Evolutionary conservation across 176 grass and related monocot species (phyloP).

Genomic region (Stipa capillata): DNA sequence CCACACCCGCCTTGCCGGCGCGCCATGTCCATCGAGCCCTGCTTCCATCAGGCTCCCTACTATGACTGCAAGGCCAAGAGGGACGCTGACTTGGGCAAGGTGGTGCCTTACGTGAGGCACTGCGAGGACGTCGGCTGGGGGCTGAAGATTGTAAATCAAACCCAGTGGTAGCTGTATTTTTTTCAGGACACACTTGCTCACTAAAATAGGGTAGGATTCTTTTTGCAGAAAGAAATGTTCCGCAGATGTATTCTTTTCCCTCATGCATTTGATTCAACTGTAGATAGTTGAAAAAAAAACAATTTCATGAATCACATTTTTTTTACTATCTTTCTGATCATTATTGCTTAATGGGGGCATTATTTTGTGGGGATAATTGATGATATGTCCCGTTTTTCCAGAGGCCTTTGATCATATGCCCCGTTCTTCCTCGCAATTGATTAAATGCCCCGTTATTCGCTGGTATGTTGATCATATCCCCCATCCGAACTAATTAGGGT

Average conservation of each 20-base stretch:
- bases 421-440: too few species aligned
- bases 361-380: too few species aligned
- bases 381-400: too few species aligned
- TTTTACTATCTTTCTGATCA: not conserved
- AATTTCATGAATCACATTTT: not conserved
- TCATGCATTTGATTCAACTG: constrained; percentile 23
- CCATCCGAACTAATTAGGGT: too few species aligned
- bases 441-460: too few species aligned
- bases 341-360: not conserved
- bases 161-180: constrained; percentile 10
- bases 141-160: constrained; percentile 63
- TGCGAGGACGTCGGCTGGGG: constrained; percentile 76
- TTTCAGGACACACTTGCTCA: not conserved
- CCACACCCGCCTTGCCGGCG: constrained; percentile 39
- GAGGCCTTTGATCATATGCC: too few species aligned
- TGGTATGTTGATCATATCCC: too few species aligned
- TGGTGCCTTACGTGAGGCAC: constrained; percentile 48
- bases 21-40: constrained; percentile 69
- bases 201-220: constrained; percentile 15
- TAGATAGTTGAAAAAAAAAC: constrained; percentile 32
- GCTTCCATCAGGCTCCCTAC: constrained; percentile 53
- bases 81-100: constrained; percentile 31
- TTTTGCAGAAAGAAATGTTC: not conserved
- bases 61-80: constrained; percentile 56
- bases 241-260: not conserved